These are phyloP conservation scores for Insectozyma bohioensis DNA, from an alignment of 1,139 yeast species.

Conservation along the genomic window DNA sequence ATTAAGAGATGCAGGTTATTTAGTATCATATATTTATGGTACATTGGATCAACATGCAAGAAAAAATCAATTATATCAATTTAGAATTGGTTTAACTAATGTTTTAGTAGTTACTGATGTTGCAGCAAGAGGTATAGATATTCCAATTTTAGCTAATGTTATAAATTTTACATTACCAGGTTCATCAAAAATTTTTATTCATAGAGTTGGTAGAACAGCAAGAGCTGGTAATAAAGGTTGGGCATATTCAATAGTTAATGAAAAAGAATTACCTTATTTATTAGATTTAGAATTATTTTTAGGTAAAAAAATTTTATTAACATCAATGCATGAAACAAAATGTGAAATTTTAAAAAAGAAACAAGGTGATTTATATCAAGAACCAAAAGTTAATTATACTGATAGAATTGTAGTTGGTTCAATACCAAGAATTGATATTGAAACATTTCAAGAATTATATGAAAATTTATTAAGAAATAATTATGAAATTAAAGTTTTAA, in stretches of 20 bases:
- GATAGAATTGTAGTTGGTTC: slow-evolving; percentile 82
- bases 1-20: slow-evolving; percentile 76
- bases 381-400: slow-evolving; percentile 67
- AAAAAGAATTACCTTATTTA: slow-evolving; percentile 83
- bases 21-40: slow-evolving; percentile 89
- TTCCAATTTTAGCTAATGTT: slow-evolving; percentile 93
- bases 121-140: slow-evolving; percentile 99
- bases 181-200: slow-evolving; percentile 89
- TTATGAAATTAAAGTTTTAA: slow-evolving; percentile 67
- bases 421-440: slow-evolving; percentile 71
- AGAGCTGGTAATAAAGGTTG: slow-evolving; percentile 98
- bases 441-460: slow-evolving; percentile 70
- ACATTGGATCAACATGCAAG: slow-evolving; percentile 94
- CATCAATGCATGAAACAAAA: slow-evolving; percentile 67
- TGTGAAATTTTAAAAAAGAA: slow-evolving; percentile 49
- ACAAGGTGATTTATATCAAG: slow-evolving; percentile 40
- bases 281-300: slow-evolving; percentile 88
- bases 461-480: slow-evolving; percentile 60
- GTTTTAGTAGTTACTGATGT: slow-evolving; percentile 95
- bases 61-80: slow-evolving; percentile 81
- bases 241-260: slow-evolving; percentile 91
- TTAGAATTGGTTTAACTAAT: slow-evolving; percentile 79
- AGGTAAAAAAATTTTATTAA: slow-evolving; percentile 75
- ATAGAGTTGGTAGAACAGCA: slow-evolving; percentile 98
- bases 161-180: slow-evolving; percentile 88